Evolutionary conservation across 768 basidiomycete genomes (phyloP), one percentile per base, ranked within the genome.

Genomic region (Tephrocybe rancida): DNA sequence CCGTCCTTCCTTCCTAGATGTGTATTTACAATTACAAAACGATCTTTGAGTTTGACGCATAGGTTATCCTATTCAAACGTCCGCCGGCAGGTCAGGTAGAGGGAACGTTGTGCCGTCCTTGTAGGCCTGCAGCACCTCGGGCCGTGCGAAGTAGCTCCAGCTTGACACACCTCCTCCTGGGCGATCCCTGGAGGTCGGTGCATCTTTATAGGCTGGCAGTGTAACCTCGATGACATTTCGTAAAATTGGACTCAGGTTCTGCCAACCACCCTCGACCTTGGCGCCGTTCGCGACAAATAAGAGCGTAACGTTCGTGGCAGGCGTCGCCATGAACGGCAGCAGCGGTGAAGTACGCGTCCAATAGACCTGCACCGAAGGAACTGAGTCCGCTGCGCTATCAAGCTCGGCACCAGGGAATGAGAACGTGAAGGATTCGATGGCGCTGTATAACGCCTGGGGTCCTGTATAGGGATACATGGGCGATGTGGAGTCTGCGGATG

Each of bases 361-460:
- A 35, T 54, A 57, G 2, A 60, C 44, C 32, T 60, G 55, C 29
- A 43, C 50, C 2, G 59, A 60, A 19, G 59, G 49, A 18, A 61
- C 13, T 11, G 56, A 58, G 21, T 29, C 19, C 13, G 35, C 26
- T 10, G 42, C 27, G 26, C 47, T 43, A 21, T 27, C 21, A 27
- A 58, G 35, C 38, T 58, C 60, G 34, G 42, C 29, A 25, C 38
- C 52, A 18, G 57, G 52, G 52, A 61, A 58, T 9, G 57, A 56
- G 52, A 58, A 58, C 3, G 57, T 54, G 35, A 58, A 61, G n/a
- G 58, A 61, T 44, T 64, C 60, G 25, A 64, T 61, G 22, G 57
- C 62, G 39, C 48, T 52, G 44, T 59, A 64, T 22, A 48, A 39
- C 1, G 56, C 39, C 34, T 61, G 60, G n/a, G 57, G 54, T 25